phyloP scores from a whole-genome alignment of 805 yeast genomes.

The Wickerhamomyces mucosus region DNA sequence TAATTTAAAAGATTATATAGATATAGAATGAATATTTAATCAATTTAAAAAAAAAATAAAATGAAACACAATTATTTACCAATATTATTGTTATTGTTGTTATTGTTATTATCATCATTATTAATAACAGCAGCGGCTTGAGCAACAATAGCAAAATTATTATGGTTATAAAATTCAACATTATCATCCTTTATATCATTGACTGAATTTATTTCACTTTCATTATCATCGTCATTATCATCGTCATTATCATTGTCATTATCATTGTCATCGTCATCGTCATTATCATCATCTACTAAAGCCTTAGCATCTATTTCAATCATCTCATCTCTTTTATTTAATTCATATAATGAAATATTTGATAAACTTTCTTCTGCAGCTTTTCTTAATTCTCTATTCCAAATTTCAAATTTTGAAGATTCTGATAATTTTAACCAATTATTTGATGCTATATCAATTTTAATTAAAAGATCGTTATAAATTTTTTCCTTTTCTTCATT shows the following conservation, averaged over 20 bases:
- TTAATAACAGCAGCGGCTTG: constrained; percentile 19
- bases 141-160: constrained; percentile 19
- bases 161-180: constrained; percentile 11
- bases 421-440: constrained; percentile 32
- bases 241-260: constrained; percentile 1
- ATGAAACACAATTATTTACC: no score
- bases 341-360: constrained; percentile 30
- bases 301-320: constrained; percentile 1
- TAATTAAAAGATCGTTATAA: constrained; percentile 24
- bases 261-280: neutral
- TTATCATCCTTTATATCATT: no score
- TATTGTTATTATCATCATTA: constrained; percentile 3
- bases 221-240: constrained; percentile 3
- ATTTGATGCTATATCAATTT: constrained; percentile 35
- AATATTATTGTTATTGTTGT: neutral
- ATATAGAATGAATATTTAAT: no score
- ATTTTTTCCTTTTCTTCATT: constrained; percentile 5
- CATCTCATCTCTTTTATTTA: constrained; percentile 29
- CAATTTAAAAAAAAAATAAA: no score
- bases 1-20: no score
- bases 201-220: constrained; percentile 1
- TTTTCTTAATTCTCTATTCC: constrained; percentile 33
- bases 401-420: constrained; percentile 28
- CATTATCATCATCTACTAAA: neutral
- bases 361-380: constrained; percentile 37